Base-by-base conservation (phyloP, 2,329 filamentous ascomycete genomes). In the Cercospora zeina region DNA sequence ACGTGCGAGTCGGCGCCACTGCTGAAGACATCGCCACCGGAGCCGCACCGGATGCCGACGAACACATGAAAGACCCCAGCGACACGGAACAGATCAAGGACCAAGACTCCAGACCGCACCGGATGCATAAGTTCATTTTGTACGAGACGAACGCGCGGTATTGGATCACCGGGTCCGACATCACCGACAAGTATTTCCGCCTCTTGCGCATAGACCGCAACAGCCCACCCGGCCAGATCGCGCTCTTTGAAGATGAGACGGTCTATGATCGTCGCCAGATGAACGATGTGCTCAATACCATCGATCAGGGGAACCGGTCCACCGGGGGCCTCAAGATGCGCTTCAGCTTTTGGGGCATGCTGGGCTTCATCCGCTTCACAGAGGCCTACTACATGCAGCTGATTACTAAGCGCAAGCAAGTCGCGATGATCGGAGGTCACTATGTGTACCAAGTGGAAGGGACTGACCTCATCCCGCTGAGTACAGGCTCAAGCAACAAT, bases 371-470 rank as follows among this genome's bases (percentile, higher is more conserved):
- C 75, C 86, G 90, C 64, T 97, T 99, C 75, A 99, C 95, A 0
- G 92, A 93, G 1, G 87, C 91, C 2, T 97, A 96, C 76, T 99
- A 99, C 76, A 97, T 99, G 93, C 83, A 97, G 31, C 79, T 97
- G 54, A 93, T 97, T 72, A 97, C 93, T 39, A 97, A 97, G 78
- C 88, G 96, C 79, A 95, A 90, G 72, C 96, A 96, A 62, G 93
- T 96, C 2, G 95, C 95, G 49, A 93, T 97, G 88, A 84, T 99
- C 24, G 95, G 95, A 16, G 95, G 95, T 0, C 95, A 97, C 74
- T 96, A 96, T 72, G 84, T 97, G 64, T 97, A 97, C 74, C 92
- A 96, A 77, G 87, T 99, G 60, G 93, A 97, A 72, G 92, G 87
- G 30, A 99, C 95, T 0, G 93, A 97, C 73, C 81, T 97, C 58